These are phyloP conservation scores for Hygrophoropsis aurantiaca DNA, from an alignment of 768 basidiomycete genomes.

Conservation along the genomic window DNA sequence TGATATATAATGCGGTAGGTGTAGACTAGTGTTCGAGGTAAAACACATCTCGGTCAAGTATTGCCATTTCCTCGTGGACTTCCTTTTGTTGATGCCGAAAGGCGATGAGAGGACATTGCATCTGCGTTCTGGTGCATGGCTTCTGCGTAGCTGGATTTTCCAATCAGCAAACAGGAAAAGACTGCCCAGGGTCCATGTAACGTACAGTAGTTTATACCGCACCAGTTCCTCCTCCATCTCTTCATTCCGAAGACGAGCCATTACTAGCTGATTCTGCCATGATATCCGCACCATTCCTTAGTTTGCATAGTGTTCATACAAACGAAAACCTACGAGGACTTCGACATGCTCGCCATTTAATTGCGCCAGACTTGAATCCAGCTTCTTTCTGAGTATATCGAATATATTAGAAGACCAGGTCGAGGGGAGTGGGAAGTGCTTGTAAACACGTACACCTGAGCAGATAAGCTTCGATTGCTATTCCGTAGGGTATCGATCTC, in stretches of 20 bases:
- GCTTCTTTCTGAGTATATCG: constrained; percentile 56
- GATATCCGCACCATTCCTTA: background rate
- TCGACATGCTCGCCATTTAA: constrained; percentile 83
- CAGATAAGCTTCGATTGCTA: constrained; percentile 71
- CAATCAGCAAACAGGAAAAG: background rate
- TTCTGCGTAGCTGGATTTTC: constrained; percentile 54
- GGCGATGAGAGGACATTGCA: constrained; percentile 63
- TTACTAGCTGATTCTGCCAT: constrained; percentile 93
- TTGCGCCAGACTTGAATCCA: constrained; percentile 78
- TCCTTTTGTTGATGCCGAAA: constrained; percentile 37
- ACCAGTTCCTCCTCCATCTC: constrained; percentile 94
- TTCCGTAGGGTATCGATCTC: constrained; percentile 84
- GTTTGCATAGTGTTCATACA: background rate
- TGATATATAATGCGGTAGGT: too few relatives aligned
- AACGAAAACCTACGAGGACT: constrained; percentile 61
- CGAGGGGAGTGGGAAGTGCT: background rate
- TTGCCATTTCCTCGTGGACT: constrained; percentile 18
- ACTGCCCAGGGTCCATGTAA: background rate
- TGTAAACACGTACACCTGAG: constrained; percentile 67
- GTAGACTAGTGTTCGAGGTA: too few relatives aligned
- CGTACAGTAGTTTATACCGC: constrained; percentile 84
- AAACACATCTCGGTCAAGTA: too few relatives aligned
- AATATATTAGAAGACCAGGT: constrained; percentile 10
- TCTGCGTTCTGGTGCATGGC: constrained; percentile 78
- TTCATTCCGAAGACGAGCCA: constrained; percentile 83